These are phyloP conservation scores for Zarea fungicola DNA, from an alignment of 2,329 filamentous ascomycete species.

Conservation along the genomic window DNA sequence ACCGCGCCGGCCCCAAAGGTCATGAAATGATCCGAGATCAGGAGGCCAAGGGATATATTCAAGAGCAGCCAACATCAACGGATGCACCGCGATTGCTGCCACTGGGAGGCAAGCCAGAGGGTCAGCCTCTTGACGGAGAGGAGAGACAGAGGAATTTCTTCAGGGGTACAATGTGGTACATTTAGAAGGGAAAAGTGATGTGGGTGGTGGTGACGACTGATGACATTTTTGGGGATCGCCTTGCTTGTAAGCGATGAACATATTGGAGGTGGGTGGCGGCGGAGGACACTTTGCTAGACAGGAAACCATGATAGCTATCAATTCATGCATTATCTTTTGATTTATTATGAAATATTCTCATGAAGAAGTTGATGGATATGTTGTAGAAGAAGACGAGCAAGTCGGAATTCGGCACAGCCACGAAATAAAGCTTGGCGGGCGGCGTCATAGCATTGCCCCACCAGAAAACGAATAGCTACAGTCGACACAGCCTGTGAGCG, in stretches of 20 bases:
- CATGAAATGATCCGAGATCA: conserved; percentile 34
- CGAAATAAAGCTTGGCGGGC: not conserved
- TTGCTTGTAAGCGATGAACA: not conserved
- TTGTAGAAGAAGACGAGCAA: not conserved
- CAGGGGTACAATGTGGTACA: conserved; percentile 40
- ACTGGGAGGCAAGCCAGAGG: conserved; percentile 23
- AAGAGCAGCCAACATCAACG: conserved; percentile 18
- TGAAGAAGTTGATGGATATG: not conserved
- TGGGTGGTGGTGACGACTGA: not conserved
- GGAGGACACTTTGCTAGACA: conserved; percentile 12
- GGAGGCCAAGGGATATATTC: conserved; percentile 33
- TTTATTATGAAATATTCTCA: not conserved
- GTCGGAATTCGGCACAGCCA: not conserved
- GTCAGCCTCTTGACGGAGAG: conserved; percentile 24
- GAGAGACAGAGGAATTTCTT: conserved; percentile 31
- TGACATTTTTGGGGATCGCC: not conserved
- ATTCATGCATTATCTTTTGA: not conserved
- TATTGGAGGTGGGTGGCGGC: conserved; percentile 11
- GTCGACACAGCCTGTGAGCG: not conserved
- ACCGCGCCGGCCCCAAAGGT: conserved; percentile 39
- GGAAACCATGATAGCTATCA: not conserved
- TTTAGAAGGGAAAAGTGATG: conserved; percentile 22
- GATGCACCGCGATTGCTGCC: conserved; percentile 27
- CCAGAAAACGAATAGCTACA: conserved; percentile 2
- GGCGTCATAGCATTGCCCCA: conserved; percentile 1